phyloP scores from a whole-genome alignment of 108 stramenopile genomes.

The Cyclotella atomus region DNA sequence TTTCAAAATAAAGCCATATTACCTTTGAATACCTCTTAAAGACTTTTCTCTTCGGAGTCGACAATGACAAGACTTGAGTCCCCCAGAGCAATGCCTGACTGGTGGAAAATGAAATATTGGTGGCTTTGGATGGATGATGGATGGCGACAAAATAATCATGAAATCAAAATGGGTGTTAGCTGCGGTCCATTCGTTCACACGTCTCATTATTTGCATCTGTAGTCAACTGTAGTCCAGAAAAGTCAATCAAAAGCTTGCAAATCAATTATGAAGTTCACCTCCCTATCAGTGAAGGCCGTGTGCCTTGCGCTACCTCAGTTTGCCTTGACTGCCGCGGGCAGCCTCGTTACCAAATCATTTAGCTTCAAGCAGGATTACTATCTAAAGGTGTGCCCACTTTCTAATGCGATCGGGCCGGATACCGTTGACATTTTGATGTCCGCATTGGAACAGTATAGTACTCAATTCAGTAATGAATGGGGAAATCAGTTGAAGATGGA shows the following conservation, averaged over 20 bases:
- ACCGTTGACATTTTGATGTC: constrained; percentile 18
- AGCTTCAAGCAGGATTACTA: constrained; percentile 39
- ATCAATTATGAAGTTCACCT: background rate
- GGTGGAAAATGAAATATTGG: too few species aligned
- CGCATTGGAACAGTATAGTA: constrained; percentile 13
- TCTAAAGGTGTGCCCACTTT: constrained; percentile 24
- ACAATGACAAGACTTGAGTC: too few species aligned
- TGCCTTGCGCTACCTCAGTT: constrained; percentile 12
- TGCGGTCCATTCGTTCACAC: too few species aligned
- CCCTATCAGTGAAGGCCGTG: constrained; percentile 3
- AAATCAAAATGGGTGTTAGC: background rate
- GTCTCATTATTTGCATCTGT: too few species aligned
- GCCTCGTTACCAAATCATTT: constrained; percentile 18
- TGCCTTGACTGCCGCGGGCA: constrained; percentile 8
- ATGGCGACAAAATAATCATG: too few species aligned
- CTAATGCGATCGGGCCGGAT: constrained; percentile 27
- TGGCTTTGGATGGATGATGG: too few species aligned
- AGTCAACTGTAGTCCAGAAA: background rate
- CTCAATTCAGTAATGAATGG: constrained; percentile 26
- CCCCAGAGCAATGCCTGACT: too few species aligned
- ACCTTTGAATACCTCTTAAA: too few species aligned
- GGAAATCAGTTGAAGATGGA: constrained; percentile 5
- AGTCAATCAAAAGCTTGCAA: background rate
- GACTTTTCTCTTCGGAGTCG: too few species aligned
- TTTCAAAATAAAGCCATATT: too few species aligned